Conservation (phyloP, 176 grass and related monocot species). For the Carex scoparia region DNA sequence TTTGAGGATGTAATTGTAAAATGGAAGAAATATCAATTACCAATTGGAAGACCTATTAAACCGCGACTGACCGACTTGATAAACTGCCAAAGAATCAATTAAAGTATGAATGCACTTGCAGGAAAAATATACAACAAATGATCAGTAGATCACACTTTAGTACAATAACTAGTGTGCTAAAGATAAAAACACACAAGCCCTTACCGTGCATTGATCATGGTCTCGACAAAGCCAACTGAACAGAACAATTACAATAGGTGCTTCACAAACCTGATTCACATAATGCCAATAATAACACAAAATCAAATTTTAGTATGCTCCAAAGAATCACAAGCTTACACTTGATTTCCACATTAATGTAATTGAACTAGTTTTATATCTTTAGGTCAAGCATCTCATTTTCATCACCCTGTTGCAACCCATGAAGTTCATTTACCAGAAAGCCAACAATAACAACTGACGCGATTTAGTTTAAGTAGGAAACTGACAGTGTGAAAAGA, state of each 20-base stretch:
- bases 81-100: slow-evolving; percentile 45
- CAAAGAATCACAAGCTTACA: background rate
- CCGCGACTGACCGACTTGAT: slow-evolving; percentile 44
- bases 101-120: background rate
- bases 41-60: slow-evolving; percentile 54
- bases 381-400: background rate
- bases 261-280: slow-evolving; percentile 50
- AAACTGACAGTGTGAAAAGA: slow-evolving; percentile 12
- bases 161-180: background rate
- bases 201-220: slow-evolving; percentile 40
- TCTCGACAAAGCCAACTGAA: slow-evolving; percentile 71
- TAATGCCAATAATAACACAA: background rate
- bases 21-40: slow-evolving; percentile 30
- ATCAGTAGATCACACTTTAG: background rate
- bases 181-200: background rate
- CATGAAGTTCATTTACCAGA: background rate
- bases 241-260: slow-evolving; percentile 49
- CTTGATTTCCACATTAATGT: background rate
- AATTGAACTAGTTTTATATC: background rate
- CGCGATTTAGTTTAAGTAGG: background rate
- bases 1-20: background rate
- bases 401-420: background rate
- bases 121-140: background rate
- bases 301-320: background rate
- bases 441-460: background rate